Evolutionary conservation across 371 early-diverging fungal genomes (phyloP), one percentile per base, ranked within the genome.

Genomic region (Vairimorpha ceranae): DNA sequence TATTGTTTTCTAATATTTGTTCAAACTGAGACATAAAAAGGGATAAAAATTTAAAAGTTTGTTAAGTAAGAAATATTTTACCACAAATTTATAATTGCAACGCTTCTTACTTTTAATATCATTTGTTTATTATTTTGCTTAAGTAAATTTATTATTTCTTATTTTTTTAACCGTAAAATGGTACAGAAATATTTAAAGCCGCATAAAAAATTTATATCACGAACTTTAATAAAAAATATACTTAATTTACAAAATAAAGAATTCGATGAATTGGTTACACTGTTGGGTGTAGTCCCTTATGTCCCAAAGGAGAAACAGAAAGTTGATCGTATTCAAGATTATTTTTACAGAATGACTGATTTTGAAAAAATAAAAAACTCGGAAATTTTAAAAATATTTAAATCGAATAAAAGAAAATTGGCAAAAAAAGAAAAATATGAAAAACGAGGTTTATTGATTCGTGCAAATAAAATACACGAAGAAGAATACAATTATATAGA

Each of bases 331-430:
- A 69, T 21, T 36, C 33, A 68, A 25, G 77, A 64, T 36, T 76
- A 56, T 30, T 77, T 68, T 54, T 80, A 80, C 41, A 64, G 33
- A 45, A 73, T 80, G 8, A 45, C 21, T 0, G 80, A 80, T 74
- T 65, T 68, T 32, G 67, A 76, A 51, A 70, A 58, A 30, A 67
- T 80, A 4, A 33, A 51, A 15, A 27, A 69, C 15, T 69, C 74
- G 19, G 61, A 76, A 15, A 48, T 60, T 27, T 80, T 77, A 56
- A 66, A 60, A 25, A 66, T 21, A 1, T 30, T 80, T 29, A 65
- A 61, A 25, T 52, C 12, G 14, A 80, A 80, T 33, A 67, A 56
- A 38, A 48, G 12, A 6, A 45, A 61, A 56, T 30, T 52, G 7
- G 27, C 27, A 17, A 80, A 65, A 59, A 72, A 46, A 54, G 43